These are phyloP conservation scores for Pseudocercospora crystallina DNA, from an alignment of 2,329 filamentous ascomycete species.

Conservation along the genomic window DNA sequence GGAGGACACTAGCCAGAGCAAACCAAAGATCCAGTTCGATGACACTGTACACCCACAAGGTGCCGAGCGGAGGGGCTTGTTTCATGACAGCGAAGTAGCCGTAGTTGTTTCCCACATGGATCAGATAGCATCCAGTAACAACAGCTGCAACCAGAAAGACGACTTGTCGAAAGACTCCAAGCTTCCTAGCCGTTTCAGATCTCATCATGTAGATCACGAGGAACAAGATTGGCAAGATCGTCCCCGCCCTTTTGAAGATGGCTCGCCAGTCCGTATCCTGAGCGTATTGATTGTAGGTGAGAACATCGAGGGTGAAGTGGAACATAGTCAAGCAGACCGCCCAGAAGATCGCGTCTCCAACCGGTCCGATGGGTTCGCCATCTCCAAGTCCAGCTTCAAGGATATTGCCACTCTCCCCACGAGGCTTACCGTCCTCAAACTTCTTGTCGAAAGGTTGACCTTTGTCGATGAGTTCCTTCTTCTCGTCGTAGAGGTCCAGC, in stretches of 20 bases:
- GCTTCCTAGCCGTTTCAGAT: constrained; percentile 40
- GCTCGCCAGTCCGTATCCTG: constrained; percentile 61
- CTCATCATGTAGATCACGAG: constrained; percentile 47
- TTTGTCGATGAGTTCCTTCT: constrained; percentile 45
- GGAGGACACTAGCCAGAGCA: constrained; percentile 57
- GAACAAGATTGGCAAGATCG: constrained; percentile 45
- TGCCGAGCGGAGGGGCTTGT: constrained; percentile 81
- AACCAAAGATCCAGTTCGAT: constrained; percentile 75
- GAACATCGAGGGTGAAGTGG: constrained; percentile 75
- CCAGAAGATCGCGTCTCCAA: constrained; percentile 51
- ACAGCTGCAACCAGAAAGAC: constrained; percentile 66
- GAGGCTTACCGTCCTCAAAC: constrained; percentile 31
- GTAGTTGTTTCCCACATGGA: constrained; percentile 75
- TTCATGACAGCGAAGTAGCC: constrained; percentile 91
- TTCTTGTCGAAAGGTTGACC: constrained; percentile 54
- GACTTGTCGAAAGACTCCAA: constrained; percentile 46
- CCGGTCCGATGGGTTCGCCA: constrained; percentile 46
- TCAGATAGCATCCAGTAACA: constrained; percentile 71
- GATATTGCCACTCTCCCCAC: constrained; percentile 37
- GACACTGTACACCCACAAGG: constrained; percentile 89
- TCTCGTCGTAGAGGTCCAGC: constrained; percentile 69
- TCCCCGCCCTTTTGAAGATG: constrained; percentile 54
- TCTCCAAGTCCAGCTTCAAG: constrained; percentile 38
- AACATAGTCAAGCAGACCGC: constrained; percentile 64
- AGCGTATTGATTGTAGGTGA: constrained; percentile 78